A percentile compares a stretch with the other conserved stretches of the same genome.
phyloP scores from a whole-genome alignment of 2,329 filamentous ascomycete genomes.

The Amauroascus niger region DNA sequence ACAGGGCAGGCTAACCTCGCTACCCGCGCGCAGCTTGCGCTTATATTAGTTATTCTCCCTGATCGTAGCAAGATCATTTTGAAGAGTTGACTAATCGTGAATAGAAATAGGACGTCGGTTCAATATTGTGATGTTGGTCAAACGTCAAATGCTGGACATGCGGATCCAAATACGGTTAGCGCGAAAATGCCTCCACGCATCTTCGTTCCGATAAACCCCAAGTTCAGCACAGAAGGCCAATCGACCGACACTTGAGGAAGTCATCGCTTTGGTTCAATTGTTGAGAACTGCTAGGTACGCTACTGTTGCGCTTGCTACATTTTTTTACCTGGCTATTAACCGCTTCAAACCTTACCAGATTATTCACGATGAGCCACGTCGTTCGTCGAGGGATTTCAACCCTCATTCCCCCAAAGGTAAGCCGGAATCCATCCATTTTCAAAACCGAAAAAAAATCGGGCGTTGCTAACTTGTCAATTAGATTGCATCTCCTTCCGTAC shows the following conservation, averaged over 20 bases:
- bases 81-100: slow-evolving; percentile 9
- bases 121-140: background rate
- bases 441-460: slow-evolving; percentile 15
- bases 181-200: slow-evolving; percentile 10
- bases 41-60: slow-evolving; percentile 25
- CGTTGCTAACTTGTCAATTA: slow-evolving; percentile 40
- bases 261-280: slow-evolving; percentile 5
- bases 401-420: slow-evolving; percentile 97
- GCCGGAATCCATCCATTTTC: slow-evolving; percentile 5
- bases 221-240: slow-evolving; percentile 9
- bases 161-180: slow-evolving; percentile 11
- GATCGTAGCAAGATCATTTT: slow-evolving; percentile 60
- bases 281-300: slow-evolving; percentile 4
- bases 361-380: slow-evolving; percentile 79
- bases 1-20: slow-evolving; percentile 24
- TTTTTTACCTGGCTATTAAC: slow-evolving; percentile 16
- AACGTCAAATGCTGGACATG: background rate
- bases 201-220: slow-evolving; percentile 8
- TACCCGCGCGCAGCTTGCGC: slow-evolving; percentile 28
- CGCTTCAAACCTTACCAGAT: slow-evolving; percentile 24
- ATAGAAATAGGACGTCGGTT: background rate
- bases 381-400: slow-evolving; percentile 87
- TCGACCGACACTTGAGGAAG: slow-evolving; percentile 1
- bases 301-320: background rate
- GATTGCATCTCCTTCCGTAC: slow-evolving; percentile 78